Conservation (phyloP, 148 eudicot species). For the Polygonum maritimum region DNA sequence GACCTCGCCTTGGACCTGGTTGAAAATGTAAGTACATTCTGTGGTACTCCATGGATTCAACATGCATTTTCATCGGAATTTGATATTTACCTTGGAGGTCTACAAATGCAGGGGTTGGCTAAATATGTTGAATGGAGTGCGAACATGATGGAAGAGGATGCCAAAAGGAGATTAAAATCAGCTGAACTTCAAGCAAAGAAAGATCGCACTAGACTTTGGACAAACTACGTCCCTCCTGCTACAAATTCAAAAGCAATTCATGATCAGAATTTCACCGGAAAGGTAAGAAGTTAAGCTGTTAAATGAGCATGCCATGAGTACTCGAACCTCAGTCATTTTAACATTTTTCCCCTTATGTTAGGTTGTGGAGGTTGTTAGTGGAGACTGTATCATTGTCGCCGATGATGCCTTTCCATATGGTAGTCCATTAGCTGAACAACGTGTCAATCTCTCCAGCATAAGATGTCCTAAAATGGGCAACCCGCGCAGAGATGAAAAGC, state of each 20-base stretch:
- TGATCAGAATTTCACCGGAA: conserved; percentile 91
- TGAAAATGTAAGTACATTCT: conserved; percentile 42
- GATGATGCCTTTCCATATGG: conserved; percentile 91
- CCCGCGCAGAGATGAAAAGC: conserved; percentile 58
- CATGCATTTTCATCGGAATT: background rate
- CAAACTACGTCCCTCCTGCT: conserved; percentile 66
- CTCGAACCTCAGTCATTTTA: background rate
- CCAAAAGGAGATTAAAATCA: conserved; percentile 46
- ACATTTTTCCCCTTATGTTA: conserved; percentile 11
- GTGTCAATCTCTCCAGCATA: conserved; percentile 93
- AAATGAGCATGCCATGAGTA: background rate
- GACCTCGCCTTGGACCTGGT: conserved; percentile 78
- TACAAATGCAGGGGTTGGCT: conserved; percentile 60
- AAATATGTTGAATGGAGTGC: conserved; percentile 97
- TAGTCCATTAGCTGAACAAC: conserved; percentile 74
- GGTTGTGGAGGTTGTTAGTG: conserved; percentile 95
- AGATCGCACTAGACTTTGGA: conserved; percentile 62
- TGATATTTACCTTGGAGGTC: background rate
- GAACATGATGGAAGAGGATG: conserved; percentile 66
- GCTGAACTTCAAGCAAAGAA: conserved; percentile 91
- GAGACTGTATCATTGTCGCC: conserved; percentile 80
- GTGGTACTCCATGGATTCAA: background rate
- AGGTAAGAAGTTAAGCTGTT: conserved; percentile 33
- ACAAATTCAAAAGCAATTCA: conserved; percentile 83
- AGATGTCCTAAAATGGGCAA: conserved; percentile 78